A percentile compares a stretch with the other conserved stretches of the same genome.
Conservation (phyloP, 192 early-diverging fungal species). For the Linnemannia schmuckeri region DNA sequence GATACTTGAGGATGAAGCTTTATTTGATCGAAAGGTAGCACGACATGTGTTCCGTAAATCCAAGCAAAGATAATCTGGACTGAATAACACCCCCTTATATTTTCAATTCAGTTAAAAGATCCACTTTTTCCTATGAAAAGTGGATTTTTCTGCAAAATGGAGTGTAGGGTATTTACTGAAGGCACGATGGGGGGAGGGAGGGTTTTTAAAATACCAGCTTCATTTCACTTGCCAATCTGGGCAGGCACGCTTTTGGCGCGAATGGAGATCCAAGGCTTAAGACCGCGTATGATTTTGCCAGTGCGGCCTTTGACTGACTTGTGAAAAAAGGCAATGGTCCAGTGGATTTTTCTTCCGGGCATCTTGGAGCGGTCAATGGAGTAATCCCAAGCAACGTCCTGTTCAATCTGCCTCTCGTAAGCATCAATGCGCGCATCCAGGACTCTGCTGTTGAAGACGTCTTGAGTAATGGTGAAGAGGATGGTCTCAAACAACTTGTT, state of each 20-base stretch:
- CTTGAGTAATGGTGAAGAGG: constrained; percentile 22
- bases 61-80: no score
- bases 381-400: constrained; percentile 48
- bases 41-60: no score
- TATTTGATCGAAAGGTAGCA: no score
- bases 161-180: no score
- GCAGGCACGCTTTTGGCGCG: constrained; percentile 1
- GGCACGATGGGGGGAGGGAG: no score
- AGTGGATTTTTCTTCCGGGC: neutral
- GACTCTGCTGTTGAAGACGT: constrained; percentile 16
- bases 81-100: no score
- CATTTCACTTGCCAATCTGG: neutral
- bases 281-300: neutral
- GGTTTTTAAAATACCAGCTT: no score
- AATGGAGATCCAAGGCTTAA: constrained; percentile 8
- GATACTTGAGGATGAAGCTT: no score
- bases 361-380: constrained; percentile 19
- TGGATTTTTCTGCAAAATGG: no score
- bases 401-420: constrained; percentile 35
- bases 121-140: no score
- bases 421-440: constrained; percentile 35
- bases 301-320: neutral
- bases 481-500: constrained; percentile 31
- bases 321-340: neutral
- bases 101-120: no score